A percentile compares a stretch with the other conserved stretches of the same genome.
These are phyloP conservation scores for Suhomyces terraborum DNA, from an alignment of 1,139 yeast genomes.

Conservation along the genomic window DNA sequence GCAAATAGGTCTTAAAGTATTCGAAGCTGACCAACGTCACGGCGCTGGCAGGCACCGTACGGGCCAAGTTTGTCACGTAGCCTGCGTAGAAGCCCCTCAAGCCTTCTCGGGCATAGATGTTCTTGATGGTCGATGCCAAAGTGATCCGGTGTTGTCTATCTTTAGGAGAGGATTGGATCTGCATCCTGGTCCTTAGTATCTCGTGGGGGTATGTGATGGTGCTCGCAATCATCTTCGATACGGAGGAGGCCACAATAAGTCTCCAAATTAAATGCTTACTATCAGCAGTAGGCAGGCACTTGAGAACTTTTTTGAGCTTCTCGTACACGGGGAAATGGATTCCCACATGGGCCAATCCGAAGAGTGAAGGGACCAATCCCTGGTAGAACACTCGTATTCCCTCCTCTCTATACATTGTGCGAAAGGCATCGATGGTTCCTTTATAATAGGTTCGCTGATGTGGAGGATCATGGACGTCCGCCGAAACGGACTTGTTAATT, in stretches of 20 bases:
- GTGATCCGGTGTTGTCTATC: constrained; percentile 19
- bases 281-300: constrained; percentile 23
- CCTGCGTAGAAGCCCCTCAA: constrained; percentile 87
- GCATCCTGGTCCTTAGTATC: constrained; percentile 88
- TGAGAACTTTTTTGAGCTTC: constrained; percentile 58
- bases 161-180: constrained; percentile 43
- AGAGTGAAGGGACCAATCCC: constrained; percentile 85
- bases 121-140: constrained; percentile 32
- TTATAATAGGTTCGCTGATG: constrained; percentile 49
- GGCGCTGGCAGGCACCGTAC: constrained; percentile 96
- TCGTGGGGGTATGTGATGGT: constrained; percentile 95
- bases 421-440: constrained; percentile 83
- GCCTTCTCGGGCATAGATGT: constrained; percentile 72
- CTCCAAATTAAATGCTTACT: constrained; percentile 44
- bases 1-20: constrained; percentile 66
- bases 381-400: constrained; percentile 85
- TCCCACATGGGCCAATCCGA: constrained; percentile 92
- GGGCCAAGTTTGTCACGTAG: constrained; percentile 74
- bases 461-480: constrained; percentile 16
- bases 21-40: constrained; percentile 94
- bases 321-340: constrained; percentile 98
- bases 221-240: constrained; percentile 88
- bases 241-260: constrained; percentile 66
- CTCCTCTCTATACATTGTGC: constrained; percentile 74
- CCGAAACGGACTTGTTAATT: constrained; percentile 14